phyloP scores from a whole-genome alignment of 805 yeast species.

The Ogataea glucozyma region DNA sequence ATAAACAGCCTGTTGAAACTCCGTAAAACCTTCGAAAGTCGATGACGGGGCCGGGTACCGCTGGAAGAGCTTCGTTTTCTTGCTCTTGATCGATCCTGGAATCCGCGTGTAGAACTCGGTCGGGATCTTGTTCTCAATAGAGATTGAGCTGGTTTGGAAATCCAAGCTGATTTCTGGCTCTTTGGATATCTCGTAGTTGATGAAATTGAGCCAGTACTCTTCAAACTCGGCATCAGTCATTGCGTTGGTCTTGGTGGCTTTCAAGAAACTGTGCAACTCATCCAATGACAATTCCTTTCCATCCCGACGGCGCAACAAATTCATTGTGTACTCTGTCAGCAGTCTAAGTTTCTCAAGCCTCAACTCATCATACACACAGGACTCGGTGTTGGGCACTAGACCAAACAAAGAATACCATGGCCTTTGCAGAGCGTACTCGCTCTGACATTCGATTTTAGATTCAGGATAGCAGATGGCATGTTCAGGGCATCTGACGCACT shows the following conservation, averaged over 20 bases:
- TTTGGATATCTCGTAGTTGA: constrained; percentile 33
- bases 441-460: constrained; percentile 65
- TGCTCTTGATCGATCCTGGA: constrained; percentile 26
- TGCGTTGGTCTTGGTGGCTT: constrained; percentile 54
- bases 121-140: constrained; percentile 24
- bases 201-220: constrained; percentile 70
- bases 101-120: constrained; percentile 21
- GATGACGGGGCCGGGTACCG: constrained; percentile 20
- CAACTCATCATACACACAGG: constrained; percentile 73
- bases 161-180: constrained; percentile 77
- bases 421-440: constrained; percentile 54
- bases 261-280: constrained; percentile 61
- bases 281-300: constrained; percentile 65
- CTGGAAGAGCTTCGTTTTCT: constrained; percentile 61
- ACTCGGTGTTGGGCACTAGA: constrained; percentile 58
- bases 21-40: constrained; percentile 18
- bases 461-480: constrained; percentile 73
- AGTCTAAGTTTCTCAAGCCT: constrained; percentile 66
- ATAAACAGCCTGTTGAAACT: constrained; percentile 5
- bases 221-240: constrained; percentile 66
- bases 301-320: constrained; percentile 63
- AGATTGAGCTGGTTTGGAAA: constrained; percentile 34
- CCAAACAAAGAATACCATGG: constrained; percentile 60
- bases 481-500: constrained; percentile 76
- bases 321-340: constrained; percentile 66